These are phyloP conservation scores for Bocquillonia castaneifolia DNA, from an alignment of 441 rosid species.

Conservation along the genomic window DNA sequence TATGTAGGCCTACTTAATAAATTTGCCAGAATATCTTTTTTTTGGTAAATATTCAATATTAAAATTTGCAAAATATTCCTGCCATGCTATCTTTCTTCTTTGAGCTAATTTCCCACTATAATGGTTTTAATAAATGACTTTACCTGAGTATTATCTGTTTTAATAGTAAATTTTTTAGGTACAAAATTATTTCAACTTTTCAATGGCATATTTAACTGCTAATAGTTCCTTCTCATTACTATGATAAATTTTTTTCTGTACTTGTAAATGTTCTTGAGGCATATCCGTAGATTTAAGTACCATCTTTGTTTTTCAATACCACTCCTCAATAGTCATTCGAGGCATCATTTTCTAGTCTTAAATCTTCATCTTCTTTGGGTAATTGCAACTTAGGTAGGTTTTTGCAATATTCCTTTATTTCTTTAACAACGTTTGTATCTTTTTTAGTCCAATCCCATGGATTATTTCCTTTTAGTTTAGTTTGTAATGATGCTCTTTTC, in stretches of 20 bases:
- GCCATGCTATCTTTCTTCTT: background rate
- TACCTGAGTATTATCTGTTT: background rate
- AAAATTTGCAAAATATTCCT: background rate
- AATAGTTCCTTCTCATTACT: background rate
- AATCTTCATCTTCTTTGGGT: background rate
- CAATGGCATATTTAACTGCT: background rate
- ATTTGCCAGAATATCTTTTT: background rate
- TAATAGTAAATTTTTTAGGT: background rate
- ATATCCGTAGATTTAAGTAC: background rate
- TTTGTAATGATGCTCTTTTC: background rate
- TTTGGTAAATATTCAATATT: background rate
- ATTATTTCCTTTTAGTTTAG: background rate
- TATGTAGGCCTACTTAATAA: background rate
- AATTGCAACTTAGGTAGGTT: background rate
- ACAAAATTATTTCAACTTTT: too few relatives aligned
- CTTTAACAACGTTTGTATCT: background rate
- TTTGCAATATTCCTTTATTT: background rate
- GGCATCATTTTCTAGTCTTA: background rate
- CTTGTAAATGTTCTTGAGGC: background rate
- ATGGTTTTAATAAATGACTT: background rate
- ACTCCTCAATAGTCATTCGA: background rate
- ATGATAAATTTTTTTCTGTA: background rate
- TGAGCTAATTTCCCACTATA: background rate
- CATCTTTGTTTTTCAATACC: background rate
- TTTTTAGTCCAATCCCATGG: background rate